Conservation (phyloP, 768 basidiomycete species). For the Tulasnella sp. region DNA sequence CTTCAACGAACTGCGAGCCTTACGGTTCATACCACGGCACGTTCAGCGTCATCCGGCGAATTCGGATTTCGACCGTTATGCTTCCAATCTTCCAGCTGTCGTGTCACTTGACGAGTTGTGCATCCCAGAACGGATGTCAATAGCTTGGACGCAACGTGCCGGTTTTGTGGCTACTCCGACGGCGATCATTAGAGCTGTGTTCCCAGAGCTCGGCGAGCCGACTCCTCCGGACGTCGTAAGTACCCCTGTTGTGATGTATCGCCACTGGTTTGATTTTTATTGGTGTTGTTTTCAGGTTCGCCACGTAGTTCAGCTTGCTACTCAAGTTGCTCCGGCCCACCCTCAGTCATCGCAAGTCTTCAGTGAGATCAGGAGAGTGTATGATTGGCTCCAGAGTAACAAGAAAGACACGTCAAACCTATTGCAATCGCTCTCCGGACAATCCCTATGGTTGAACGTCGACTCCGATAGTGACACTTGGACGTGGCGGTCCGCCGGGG, state of each 20-base stretch:
- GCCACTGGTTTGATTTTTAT: background rate
- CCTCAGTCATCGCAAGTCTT: background rate
- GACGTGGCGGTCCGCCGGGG: background rate
- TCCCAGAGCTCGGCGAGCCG: background rate
- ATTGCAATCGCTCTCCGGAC: background rate
- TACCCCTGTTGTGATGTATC: too few relatives aligned
- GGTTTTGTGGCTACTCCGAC: background rate
- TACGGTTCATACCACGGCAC: background rate
- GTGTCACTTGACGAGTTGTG: background rate
- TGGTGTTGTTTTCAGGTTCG: background rate
- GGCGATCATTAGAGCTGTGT: background rate
- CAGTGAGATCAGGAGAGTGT: background rate
- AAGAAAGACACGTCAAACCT: background rate
- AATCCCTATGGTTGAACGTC: background rate
- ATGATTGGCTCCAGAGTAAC: background rate
- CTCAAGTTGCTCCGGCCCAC: background rate
- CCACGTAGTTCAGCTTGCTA: background rate
- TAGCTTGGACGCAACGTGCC: conserved; percentile 1
- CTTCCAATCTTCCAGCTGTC: background rate
- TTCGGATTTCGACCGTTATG: background rate
- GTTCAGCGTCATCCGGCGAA: background rate
- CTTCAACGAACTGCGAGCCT: background rate
- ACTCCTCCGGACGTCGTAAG: background rate
- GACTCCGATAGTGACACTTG: background rate
- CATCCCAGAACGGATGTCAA: background rate